Percentiles rank a stretch among this genome's conserved stretches.
Conservation (phyloP, 495 filamentous ascomycete species). For the Podospora anserina region DNA sequence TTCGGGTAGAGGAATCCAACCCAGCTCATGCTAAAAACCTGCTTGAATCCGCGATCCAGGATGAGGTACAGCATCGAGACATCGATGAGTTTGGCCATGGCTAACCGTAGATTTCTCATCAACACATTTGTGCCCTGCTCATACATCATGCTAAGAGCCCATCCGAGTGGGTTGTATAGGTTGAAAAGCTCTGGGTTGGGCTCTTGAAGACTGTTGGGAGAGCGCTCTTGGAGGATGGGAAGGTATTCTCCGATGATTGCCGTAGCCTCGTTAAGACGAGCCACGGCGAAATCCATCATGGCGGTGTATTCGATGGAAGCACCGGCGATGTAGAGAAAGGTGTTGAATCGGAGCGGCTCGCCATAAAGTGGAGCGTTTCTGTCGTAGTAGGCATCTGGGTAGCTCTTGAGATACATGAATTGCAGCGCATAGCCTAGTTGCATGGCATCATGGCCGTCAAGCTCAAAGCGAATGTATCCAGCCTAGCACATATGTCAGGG, state of each 20-base stretch:
- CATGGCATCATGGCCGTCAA: neutral
- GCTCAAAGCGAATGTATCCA: constrained; percentile 12
- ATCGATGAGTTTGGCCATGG: constrained; percentile 24
- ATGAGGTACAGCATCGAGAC: constrained; percentile 15
- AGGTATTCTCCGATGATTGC: neutral
- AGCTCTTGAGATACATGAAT: constrained; percentile 29
- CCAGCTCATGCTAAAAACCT: constrained; percentile 8
- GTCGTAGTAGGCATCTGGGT: neutral
- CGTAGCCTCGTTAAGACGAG: constrained; percentile 13
- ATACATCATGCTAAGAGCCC: constrained; percentile 18
- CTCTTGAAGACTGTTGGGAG: neutral
- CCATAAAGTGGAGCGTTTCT: constrained; percentile 11
- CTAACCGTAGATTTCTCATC: constrained; percentile 17
- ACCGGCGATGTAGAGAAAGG: constrained; percentile 23
- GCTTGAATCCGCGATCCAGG: constrained; percentile 19
- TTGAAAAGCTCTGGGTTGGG: constrained; percentile 10
- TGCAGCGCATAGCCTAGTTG: constrained; percentile 18
- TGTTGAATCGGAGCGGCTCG: constrained; percentile 8
- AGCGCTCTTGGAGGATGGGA: neutral
- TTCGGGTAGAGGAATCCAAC: constrained; percentile 1
- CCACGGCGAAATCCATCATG: constrained; percentile 17
- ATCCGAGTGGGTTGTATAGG: constrained; percentile 17
- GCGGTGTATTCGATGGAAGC: constrained; percentile 8
- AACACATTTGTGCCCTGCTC: constrained; percentile 13
- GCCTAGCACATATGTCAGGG: constrained; percentile 6